Base-by-base conservation (phyloP, 1,284 basidiomycete species). In the Meira nashicola region DNA sequence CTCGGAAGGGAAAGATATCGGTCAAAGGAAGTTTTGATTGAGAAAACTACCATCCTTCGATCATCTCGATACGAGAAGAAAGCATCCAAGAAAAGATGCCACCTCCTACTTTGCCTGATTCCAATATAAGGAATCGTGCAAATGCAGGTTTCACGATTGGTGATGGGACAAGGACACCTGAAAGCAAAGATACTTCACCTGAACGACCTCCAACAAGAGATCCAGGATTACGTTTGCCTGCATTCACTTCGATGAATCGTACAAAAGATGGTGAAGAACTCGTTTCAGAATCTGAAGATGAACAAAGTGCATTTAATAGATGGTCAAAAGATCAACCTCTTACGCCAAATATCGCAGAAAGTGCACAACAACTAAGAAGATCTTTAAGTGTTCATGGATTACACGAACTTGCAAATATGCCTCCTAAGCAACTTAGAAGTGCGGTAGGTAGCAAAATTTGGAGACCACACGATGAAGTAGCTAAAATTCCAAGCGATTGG, bases 331-430 rank as follows among this genome's bases (percentile, higher is more conserved):
- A 33, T 33, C 28, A 33, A 33, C 65, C 70, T 0, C 60, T 63
- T 15, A 78, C 76, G 19, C 76, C 76, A 19, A 75, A 70, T 58
- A 62, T 78, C 56, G 57, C 66, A 39, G 76, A 78, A 51, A 68
- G 74, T 0, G 65, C 73, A 33, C 61, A 67, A 10, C 68, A 71
- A 43, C 65, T 77, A 10, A 71, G 74, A 48, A 70, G 74, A 33
- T 68, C 59, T 23, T 63, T 78, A 7, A 71, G 68, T 49, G 65
- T 78, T 17, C 65, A 66, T 1, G 63, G 59, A 7, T 59, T 78
- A 17, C 71, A 76, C 38, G 68, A 76, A 11, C 62, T 78, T 2
- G 71, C 74, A 1, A 61, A 66, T 19, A 67, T 67, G 57, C 70
- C 73, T 6, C 54, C 66, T 5, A 59, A 59, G 44, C 60, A 76